These are phyloP conservation scores for Pyrenophora tritici-repentis DNA, from an alignment of 2,329 filamentous ascomycete species.

Conservation along the genomic window DNA sequence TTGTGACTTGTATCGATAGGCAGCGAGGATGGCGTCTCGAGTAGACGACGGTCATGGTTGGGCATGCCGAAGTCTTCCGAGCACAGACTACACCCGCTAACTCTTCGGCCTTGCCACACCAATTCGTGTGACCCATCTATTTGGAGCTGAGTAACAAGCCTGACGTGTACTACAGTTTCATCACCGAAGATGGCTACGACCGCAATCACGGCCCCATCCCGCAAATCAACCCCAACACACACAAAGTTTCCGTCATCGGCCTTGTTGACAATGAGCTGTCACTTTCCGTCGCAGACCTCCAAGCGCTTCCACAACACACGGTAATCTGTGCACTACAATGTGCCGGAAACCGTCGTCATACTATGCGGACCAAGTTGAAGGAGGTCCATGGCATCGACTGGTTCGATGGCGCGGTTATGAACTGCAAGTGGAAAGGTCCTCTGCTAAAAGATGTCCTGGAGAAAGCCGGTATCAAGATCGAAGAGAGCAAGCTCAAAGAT, in stretches of 20 bases:
- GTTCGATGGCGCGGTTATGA: conserved; percentile 65
- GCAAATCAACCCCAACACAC: conserved; percentile 49
- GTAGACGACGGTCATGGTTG: not conserved
- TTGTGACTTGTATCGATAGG: too few relatives aligned
- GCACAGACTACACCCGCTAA: too few relatives aligned
- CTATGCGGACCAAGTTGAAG: conserved; percentile 63
- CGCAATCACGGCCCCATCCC: conserved; percentile 62
- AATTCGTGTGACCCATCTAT: too few relatives aligned
- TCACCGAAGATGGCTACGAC: conserved; percentile 59
- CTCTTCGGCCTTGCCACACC: too few relatives aligned
- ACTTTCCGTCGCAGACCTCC: conserved; percentile 55
- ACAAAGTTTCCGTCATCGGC: conserved; percentile 57
- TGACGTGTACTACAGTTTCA: conserved; percentile 47
- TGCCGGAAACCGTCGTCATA: conserved; percentile 64
- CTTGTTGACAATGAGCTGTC: conserved; percentile 52
- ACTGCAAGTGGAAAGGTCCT: conserved; percentile 60
- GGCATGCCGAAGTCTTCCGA: too few relatives aligned
- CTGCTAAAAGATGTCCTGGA: conserved; percentile 58
- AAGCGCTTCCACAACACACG: conserved; percentile 57
- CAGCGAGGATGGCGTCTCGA: not conserved
- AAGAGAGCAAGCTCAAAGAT: conserved; percentile 32
- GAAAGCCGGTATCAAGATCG: conserved; percentile 50
- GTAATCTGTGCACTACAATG: conserved; percentile 65
- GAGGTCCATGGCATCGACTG: conserved; percentile 66
- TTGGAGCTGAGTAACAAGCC: not conserved